Evolutionary conservation across 352 stramenopile genomes (phyloP).

Genomic region (Phytophthora sojae): DNA sequence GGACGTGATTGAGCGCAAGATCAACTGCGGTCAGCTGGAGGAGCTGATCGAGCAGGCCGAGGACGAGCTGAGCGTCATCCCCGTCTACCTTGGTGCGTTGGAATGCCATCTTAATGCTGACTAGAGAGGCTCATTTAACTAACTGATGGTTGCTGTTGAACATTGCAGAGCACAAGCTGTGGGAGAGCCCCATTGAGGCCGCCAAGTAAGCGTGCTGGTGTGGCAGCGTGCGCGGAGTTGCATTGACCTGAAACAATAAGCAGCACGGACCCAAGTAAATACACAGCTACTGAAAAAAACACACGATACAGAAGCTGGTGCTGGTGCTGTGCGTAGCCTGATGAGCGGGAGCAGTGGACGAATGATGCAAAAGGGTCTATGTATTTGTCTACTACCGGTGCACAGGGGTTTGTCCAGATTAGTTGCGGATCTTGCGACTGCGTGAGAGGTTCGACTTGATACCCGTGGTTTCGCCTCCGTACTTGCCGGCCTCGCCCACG

Average conservation of each 20-base stretch:
- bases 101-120: no score
- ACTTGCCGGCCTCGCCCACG: slow-evolving; percentile 85
- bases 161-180: slow-evolving; percentile 83
- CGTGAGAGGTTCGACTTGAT: slow-evolving; percentile 91
- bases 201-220: slow-evolving; percentile 25
- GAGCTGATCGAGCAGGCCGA: slow-evolving; percentile 90
- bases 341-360: background rate
- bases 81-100: slow-evolving; percentile 81
- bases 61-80: slow-evolving; percentile 87
- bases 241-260: slow-evolving; percentile 1
- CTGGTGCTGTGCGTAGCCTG: no score
- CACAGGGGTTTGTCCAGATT: slow-evolving; percentile 33
- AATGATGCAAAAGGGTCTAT: slow-evolving; percentile 38
- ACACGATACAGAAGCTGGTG: background rate
- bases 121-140: background rate
- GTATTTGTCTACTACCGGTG: slow-evolving; percentile 44
- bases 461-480: slow-evolving; percentile 90
- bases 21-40: slow-evolving; percentile 90
- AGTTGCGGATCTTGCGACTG: slow-evolving; percentile 92
- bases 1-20: slow-evolving; percentile 81
- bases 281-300: slow-evolving; percentile 27
- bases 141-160: slow-evolving; percentile 10
- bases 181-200: slow-evolving; percentile 75
- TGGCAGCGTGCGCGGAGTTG: background rate
- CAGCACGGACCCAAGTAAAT: slow-evolving; percentile 27